These are phyloP conservation scores for Neocucurbitaria cava DNA, from an alignment of 2,329 filamentous ascomycete species.

Conservation along the genomic window DNA sequence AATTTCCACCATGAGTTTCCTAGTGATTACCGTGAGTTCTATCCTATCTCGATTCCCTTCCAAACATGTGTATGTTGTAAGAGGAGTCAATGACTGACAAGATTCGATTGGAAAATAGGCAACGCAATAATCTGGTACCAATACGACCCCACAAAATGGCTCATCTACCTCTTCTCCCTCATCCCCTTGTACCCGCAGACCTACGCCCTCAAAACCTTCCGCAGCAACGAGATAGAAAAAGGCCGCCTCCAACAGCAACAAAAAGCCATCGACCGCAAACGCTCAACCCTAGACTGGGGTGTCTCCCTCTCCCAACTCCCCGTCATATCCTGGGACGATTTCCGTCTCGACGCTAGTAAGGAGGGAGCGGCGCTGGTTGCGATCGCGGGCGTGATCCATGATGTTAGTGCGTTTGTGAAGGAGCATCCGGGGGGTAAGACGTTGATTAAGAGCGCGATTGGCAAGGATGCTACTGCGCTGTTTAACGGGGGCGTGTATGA, in stretches of 20 bases:
- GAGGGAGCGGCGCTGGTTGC: constrained; percentile 44
- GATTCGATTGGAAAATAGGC: constrained; percentile 22
- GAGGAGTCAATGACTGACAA: background rate
- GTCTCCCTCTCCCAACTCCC: constrained; percentile 45
- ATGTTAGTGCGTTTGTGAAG: constrained; percentile 44
- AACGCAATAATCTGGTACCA: constrained; percentile 49
- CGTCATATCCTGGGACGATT: constrained; percentile 50
- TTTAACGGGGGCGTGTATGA: constrained; percentile 52
- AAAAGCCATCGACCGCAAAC: constrained; percentile 48
- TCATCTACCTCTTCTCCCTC: constrained; percentile 43
- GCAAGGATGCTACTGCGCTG: constrained; percentile 49
- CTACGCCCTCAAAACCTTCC: constrained; percentile 50
- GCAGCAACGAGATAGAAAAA: constrained; percentile 49
- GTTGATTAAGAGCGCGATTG: constrained; percentile 44
- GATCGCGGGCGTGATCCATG: constrained; percentile 49
- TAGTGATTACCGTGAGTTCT: constrained; percentile 47
- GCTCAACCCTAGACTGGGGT: constrained; percentile 48
- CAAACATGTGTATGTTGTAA: no score
- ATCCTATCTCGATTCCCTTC: no score
- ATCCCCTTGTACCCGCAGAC: constrained; percentile 40
- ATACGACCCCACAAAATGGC: constrained; percentile 53
- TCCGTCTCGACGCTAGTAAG: constrained; percentile 31
- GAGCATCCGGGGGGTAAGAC: constrained; percentile 50
- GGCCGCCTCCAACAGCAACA: constrained; percentile 50
- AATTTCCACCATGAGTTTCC: constrained; percentile 54